These are phyloP conservation scores for Plenodomus biglobosus DNA, from an alignment of 2,329 filamentous ascomycete genomes.

Conservation along the genomic window DNA sequence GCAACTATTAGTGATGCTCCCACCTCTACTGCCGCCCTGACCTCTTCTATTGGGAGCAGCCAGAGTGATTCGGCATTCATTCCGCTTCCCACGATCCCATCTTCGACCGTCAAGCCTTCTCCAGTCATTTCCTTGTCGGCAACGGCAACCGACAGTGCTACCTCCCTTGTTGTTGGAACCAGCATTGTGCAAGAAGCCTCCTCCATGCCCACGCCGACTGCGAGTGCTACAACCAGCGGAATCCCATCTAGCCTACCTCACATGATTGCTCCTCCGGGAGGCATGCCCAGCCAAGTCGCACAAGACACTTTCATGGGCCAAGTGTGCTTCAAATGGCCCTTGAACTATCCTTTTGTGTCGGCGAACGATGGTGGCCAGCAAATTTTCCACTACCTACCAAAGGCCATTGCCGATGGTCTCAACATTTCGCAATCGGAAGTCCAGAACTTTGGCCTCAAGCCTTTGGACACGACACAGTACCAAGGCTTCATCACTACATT, in stretches of 20 bases:
- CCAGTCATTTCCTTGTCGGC: constrained; percentile 48
- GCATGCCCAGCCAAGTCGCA: constrained; percentile 56
- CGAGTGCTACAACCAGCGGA: constrained; percentile 51
- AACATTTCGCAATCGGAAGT: constrained; percentile 54
- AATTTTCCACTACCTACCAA: constrained; percentile 77
- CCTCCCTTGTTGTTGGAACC: constrained; percentile 57
- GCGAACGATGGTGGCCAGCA: constrained; percentile 75
- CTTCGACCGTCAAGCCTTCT: constrained; percentile 23
- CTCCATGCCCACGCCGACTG: constrained; percentile 41
- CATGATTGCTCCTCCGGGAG: constrained; percentile 71
- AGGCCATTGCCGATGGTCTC: constrained; percentile 69
- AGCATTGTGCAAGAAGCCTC: constrained; percentile 63
- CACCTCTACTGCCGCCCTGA: constrained; percentile 4
- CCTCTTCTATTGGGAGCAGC: constrained; percentile 2
- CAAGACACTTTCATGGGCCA: constrained; percentile 72
- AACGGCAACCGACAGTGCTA: constrained; percentile 51
- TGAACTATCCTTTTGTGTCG: constrained; percentile 82
- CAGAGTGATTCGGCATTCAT: constrained; percentile 16
- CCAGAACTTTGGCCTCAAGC: constrained; percentile 70
- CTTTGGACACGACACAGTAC: constrained; percentile 69
- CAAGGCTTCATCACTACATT: constrained; percentile 81
- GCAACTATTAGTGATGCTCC: constrained; percentile 12
- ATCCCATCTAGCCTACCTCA: constrained; percentile 70
- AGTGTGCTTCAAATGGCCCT: constrained; percentile 76
- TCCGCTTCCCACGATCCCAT: constrained; percentile 18